phyloP scores from a whole-genome alignment of 2,329 filamentous ascomycete genomes.

The Exophiala spinifera region DNA sequence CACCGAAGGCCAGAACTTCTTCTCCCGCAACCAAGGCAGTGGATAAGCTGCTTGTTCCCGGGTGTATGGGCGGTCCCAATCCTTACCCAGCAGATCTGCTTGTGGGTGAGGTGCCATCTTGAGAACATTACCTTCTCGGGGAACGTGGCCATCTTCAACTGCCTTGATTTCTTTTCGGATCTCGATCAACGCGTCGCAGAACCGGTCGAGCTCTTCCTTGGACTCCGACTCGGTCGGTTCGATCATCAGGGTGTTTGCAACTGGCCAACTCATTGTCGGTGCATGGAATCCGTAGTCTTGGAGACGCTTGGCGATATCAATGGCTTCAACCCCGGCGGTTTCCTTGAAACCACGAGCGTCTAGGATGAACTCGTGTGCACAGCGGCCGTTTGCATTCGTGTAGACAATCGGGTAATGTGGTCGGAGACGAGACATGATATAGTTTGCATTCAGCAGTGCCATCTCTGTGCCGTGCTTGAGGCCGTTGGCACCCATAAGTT shows the following conservation, averaged over 20 bases:
- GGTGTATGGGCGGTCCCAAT: conserved; percentile 81
- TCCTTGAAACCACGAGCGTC: conserved; percentile 84
- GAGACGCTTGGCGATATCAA: conserved; percentile 92
- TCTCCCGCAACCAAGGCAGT: conserved; percentile 75
- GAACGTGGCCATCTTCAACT: conserved; percentile 74
- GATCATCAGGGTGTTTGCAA: conserved; percentile 94
- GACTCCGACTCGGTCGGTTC: conserved; percentile 93
- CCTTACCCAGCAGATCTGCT: conserved; percentile 69
- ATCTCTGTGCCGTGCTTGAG: conserved; percentile 87
- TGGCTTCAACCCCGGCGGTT: conserved; percentile 78
- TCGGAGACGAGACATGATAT: conserved; percentile 83
- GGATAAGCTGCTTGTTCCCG: conserved; percentile 86
- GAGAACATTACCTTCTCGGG: conserved; percentile 74
- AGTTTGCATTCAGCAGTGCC: conserved; percentile 94
- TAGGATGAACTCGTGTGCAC: conserved; percentile 96
- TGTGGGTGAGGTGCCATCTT: conserved; percentile 87
- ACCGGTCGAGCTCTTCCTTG: conserved; percentile 88
- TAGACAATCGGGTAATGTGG: conserved; percentile 90
- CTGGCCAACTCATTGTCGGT: conserved; percentile 95
- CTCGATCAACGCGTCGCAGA: conserved; percentile 82
- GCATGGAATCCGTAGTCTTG: conserved; percentile 98
- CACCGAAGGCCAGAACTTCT: conserved; percentile 96
- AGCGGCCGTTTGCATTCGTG: conserved; percentile 81
- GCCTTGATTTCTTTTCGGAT: conserved; percentile 83
- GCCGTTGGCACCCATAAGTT: conserved; percentile 82